These are phyloP conservation scores for Petrea volubilis DNA, from an alignment of 257 asterid species.

Conservation along the genomic window DNA sequence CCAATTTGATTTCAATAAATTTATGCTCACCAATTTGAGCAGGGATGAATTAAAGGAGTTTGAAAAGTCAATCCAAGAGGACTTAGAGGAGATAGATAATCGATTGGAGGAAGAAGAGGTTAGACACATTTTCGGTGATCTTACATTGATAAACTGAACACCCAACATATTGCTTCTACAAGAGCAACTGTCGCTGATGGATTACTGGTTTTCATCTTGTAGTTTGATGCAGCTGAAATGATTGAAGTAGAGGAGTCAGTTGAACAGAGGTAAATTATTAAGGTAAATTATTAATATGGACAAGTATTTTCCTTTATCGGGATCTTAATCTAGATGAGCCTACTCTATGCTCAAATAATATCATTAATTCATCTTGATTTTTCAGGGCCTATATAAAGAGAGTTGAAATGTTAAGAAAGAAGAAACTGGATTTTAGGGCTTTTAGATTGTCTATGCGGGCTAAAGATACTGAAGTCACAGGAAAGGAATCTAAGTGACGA, in stretches of 20 bases:
- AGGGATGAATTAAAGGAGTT: no score
- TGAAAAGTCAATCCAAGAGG: no score
- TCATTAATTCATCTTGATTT: slow-evolving; percentile 5
- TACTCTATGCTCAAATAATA: slow-evolving; percentile 11
- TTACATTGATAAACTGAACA: slow-evolving; percentile 12
- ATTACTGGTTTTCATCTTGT: slow-evolving; percentile 28
- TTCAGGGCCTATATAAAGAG: slow-evolving; percentile 66
- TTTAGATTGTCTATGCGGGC: slow-evolving; percentile 44
- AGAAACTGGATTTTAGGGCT: slow-evolving; percentile 72
- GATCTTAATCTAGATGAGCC: slow-evolving; percentile 16
- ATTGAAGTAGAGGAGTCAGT: slow-evolving; percentile 86
- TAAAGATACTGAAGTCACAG: slow-evolving; percentile 35
- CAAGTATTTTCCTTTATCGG: slow-evolving; percentile 10
- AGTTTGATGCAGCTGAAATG: slow-evolving; percentile 92
- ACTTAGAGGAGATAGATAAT: no score
- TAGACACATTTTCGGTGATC: not conserved
- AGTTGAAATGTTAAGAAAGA: slow-evolving; percentile 69
- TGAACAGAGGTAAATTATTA: slow-evolving; percentile 85
- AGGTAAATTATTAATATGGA: slow-evolving; percentile 28
- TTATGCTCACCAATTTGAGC: no score
- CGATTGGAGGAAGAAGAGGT: no score
- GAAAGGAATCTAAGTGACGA: slow-evolving; percentile 55
- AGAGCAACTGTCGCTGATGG: slow-evolving; percentile 18
- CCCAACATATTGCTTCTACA: not conserved
- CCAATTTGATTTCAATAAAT: not conserved